Evolutionary conservation across 805 yeast species (phyloP).

Genomic region (Starmerella roubikii): DNA sequence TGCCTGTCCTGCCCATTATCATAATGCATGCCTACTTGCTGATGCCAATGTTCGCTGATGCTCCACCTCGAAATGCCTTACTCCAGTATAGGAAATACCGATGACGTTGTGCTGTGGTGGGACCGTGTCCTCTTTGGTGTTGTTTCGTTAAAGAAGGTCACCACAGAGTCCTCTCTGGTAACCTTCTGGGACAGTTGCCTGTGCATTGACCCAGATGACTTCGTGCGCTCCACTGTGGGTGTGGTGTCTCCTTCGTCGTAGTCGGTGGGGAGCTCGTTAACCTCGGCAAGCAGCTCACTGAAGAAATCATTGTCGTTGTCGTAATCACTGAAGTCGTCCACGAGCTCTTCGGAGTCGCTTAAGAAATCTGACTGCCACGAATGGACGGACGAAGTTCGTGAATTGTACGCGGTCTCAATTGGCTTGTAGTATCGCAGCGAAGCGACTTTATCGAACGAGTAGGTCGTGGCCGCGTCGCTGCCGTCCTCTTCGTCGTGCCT

Average conservation of each 20-base stretch:
- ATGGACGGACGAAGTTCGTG: no score
- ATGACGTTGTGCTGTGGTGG: background rate
- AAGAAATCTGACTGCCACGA: no score
- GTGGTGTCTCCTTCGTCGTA: slow-evolving; percentile 11
- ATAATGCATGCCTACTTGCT: no score
- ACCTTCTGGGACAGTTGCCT: slow-evolving; percentile 7
- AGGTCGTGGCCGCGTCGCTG: slow-evolving; percentile 18
- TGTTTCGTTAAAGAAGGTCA: slow-evolving; percentile 10
- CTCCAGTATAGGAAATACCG: background rate
- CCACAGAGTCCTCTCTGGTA: slow-evolving; percentile 3
- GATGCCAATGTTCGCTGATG: no score
- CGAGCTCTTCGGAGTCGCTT: no score
- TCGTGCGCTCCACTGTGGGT: background rate
- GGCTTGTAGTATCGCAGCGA: slow-evolving; percentile 41
- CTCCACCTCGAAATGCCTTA: no score
- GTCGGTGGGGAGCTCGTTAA: slow-evolving; percentile 37
- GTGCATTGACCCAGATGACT: slow-evolving; percentile 2
- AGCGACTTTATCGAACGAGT: slow-evolving; percentile 43
- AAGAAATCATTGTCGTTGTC: slow-evolving; percentile 19
- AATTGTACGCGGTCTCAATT: slow-evolving; percentile 12
- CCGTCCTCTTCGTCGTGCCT: no score
- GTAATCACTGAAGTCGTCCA: no score
- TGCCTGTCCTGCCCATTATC: no score
- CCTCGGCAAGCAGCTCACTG: slow-evolving; percentile 35
- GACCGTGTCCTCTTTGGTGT: slow-evolving; percentile 1